A percentile compares a stretch with the other conserved stretches of the same genome.
phyloP scores from a whole-genome alignment of 2,329 filamentous ascomycete genomes.

The Cladosporium sp. region DNA sequence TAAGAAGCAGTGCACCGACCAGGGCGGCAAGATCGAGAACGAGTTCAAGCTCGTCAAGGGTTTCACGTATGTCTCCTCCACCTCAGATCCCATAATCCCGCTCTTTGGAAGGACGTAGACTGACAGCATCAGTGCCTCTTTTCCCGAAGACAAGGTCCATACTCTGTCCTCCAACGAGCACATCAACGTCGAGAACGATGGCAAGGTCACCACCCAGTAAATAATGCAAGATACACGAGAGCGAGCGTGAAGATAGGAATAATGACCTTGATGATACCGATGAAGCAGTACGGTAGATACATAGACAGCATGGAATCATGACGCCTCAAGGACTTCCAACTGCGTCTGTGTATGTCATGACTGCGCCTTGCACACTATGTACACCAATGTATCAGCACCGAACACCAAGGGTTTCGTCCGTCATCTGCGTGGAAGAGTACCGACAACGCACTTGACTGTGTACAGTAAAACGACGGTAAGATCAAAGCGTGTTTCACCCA shows the following conservation, averaged over 20 bases:
- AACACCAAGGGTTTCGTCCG: too few species aligned
- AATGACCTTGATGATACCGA: slow-evolving; percentile 2
- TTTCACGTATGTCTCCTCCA: slow-evolving; percentile 67
- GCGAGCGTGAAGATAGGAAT: not conserved
- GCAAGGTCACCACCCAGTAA: slow-evolving; percentile 66
- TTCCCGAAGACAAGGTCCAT: slow-evolving; percentile 61
- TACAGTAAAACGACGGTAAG: too few species aligned
- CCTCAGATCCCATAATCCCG: too few species aligned
- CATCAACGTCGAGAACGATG: slow-evolving; percentile 75
- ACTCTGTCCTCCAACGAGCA: slow-evolving; percentile 66
- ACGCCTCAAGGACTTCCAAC: too few species aligned
- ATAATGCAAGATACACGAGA: not conserved
- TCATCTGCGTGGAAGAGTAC: too few species aligned
- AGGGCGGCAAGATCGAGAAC: slow-evolving; percentile 79
- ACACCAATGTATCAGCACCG: too few species aligned
- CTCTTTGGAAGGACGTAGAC: not conserved
- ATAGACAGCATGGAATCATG: slow-evolving; percentile 1
- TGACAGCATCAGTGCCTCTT: slow-evolving; percentile 59
- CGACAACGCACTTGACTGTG: too few species aligned
- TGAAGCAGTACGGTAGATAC: slow-evolving; percentile 5
- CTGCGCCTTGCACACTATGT: too few species aligned
- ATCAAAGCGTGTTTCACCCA: too few species aligned
- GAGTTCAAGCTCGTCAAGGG: slow-evolving; percentile 87
- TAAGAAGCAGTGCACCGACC: slow-evolving; percentile 67
- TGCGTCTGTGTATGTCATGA: too few species aligned